Evolutionary conservation across 768 basidiomycete species (phyloP), one percentile per base, ranked within the genome.

Genomic region (Tremella yokohamensis): DNA sequence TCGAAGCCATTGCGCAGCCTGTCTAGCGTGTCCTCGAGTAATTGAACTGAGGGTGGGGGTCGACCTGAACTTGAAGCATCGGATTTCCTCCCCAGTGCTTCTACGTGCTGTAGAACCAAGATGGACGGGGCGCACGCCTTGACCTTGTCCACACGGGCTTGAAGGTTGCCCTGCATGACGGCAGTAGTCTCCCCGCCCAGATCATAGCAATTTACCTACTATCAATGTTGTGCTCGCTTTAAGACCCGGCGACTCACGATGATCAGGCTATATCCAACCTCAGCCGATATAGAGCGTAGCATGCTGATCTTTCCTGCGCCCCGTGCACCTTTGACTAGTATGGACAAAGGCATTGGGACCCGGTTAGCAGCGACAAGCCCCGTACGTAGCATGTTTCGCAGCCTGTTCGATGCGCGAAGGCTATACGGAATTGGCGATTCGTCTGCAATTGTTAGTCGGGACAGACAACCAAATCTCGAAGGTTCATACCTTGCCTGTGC

Each of bases 121-220:
- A 98, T 79, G 69, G 90, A 96, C 0, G 96, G 96, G 0, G 89
- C 84, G 70, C 88, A 90, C 2, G 81, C 77, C 15, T 81, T 78
- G 1, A 90, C 91, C 74, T 85, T 83, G 52, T 90, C 89, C 62
- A 96, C 84, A 13, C 84, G 82, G 3, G 85, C 84, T 34, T 82
- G 81, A 0, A 98, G 78, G 1, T 81, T 82, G 1, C 83, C 88
- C 68, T 89, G 87, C 0, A 89, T 89, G 64, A 87, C 86, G 1
- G 79, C 78, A 44, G 86, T 84, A 42, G 82, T 86, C 49, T 98
- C 93, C 1, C 86, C 87, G 7, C 92, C 67, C 4, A 92, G 67
- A 54, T 89, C 84, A 71, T 84, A 97, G 71, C 90, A 93, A 61
- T 96, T 85, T 45, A 94, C 80, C 92, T 97, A 60, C 7, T 16